Evolutionary conservation across 768 basidiomycete genomes (phyloP), one percentile per base, ranked within the genome.

Genomic region (Kwoniella newhampshirensis): DNA sequence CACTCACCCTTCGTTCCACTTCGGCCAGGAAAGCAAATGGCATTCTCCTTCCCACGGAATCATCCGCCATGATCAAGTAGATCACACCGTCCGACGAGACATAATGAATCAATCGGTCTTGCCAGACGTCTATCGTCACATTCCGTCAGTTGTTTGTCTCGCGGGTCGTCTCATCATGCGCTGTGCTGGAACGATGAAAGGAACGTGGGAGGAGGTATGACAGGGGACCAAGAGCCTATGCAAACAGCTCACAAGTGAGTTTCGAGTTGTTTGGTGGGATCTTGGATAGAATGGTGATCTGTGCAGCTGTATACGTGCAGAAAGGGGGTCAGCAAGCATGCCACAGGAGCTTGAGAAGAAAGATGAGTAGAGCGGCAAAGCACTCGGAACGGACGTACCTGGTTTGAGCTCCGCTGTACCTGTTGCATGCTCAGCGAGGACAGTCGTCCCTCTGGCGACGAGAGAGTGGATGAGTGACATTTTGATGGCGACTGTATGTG

Each of bases 41-140:
- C 82, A 91, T 88, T 62, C 92, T 82, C 66, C 94, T 82, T 54
- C 92, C 93, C 17, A 86, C 89, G 37, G 86, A 82, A 75, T 97
- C 93, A 73, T 98, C 91, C 4, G 91, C 90, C 86, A 99, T 92
- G 52, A 92, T 89, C 21, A 98, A 82, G 76, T 87, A 93, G 35
- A 86, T 86, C 73, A 89, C 85, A 0, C 90, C 90, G 17, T 85
- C 86, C 62, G 91, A 89, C 4, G 89, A 88, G 63, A 94, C 82
- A 77, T 97, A 96, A 78, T 97, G 92, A 70, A 97, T 93, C 9
- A 93, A 81, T 70, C 88, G 93, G 78, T 92, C 86, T 60, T 77
- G 74, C 75, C 75, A 76, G 13, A 75, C 74, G 48, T 75, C 74
- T 75, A 48, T 12, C 2, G 18, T 13, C n/a, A n/a, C n/a, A n/a